Evolutionary conservation across 192 early-diverging fungal species (phyloP).

Genomic region (Coemansia sp.): DNA sequence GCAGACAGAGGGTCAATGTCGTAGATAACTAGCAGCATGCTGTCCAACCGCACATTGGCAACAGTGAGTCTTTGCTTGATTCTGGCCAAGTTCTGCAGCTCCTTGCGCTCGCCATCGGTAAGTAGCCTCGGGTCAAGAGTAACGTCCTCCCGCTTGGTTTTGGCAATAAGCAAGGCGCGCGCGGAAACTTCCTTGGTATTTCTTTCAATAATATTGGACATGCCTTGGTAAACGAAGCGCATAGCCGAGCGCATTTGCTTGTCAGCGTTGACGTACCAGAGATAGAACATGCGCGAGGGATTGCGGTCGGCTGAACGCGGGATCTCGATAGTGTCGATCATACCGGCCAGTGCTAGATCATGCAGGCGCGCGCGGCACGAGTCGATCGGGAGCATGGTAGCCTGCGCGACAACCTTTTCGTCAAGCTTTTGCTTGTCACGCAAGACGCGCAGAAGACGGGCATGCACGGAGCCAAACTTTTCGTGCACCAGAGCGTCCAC

Average conservation of each 20-base stretch:
- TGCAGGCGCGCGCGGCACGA: slow-evolving; percentile 66
- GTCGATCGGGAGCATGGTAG: slow-evolving; percentile 68
- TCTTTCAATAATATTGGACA: slow-evolving; percentile 61
- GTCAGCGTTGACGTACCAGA: slow-evolving; percentile 66
- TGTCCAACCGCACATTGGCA: slow-evolving; percentile 40
- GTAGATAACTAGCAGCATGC: slow-evolving; percentile 42
- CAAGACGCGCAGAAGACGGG: slow-evolving; percentile 68
- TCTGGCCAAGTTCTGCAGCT: slow-evolving; percentile 44
- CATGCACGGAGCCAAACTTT: slow-evolving; percentile 61
- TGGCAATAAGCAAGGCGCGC: slow-evolving; percentile 61
- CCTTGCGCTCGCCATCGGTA: slow-evolving; percentile 55
- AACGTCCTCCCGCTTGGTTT: slow-evolving; percentile 69
- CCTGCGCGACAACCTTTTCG: slow-evolving; percentile 66
- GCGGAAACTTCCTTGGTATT: slow-evolving; percentile 50
- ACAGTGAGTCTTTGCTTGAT: slow-evolving; percentile 58
- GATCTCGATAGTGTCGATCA: slow-evolving; percentile 64
- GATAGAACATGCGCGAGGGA: slow-evolving; percentile 72
- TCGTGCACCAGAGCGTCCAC: slow-evolving; percentile 62
- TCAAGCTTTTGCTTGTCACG: slow-evolving; percentile 75
- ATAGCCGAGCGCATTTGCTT: slow-evolving; percentile 57
- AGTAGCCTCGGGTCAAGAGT: slow-evolving; percentile 58
- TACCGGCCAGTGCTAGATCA: slow-evolving; percentile 54
- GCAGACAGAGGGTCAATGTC: slow-evolving; percentile 32
- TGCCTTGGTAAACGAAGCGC: slow-evolving; percentile 58
- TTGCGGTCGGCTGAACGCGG: slow-evolving; percentile 72